These are phyloP conservation scores for Penicillium paradoxum DNA, from an alignment of 495 filamentous ascomycete genomes.

Conservation along the genomic window DNA sequence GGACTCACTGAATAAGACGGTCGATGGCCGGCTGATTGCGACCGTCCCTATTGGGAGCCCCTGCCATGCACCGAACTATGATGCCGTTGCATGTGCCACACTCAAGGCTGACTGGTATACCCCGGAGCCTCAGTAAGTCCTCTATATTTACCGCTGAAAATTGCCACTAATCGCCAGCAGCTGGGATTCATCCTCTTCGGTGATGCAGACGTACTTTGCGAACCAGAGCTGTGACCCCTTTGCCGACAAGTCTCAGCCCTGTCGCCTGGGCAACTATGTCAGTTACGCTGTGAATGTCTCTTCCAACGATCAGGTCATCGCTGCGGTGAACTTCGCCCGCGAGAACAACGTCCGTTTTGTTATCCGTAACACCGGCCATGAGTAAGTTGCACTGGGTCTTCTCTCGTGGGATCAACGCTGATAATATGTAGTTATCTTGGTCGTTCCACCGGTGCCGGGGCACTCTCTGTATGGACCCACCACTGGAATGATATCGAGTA, in stretches of 20 bases:
- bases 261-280: conserved; percentile 55
- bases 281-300: conserved; percentile 48
- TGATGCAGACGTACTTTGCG: conserved; percentile 41
- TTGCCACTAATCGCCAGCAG: conserved; percentile 9
- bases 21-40: conserved; percentile 37
- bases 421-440: conserved; percentile 41
- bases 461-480: conserved; percentile 56
- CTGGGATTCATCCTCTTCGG: conserved; percentile 33
- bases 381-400: conserved; percentile 23
- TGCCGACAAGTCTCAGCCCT: conserved; percentile 37
- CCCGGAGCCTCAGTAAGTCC: conserved; percentile 26
- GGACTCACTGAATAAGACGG: conserved; percentile 32
- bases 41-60: conserved; percentile 37
- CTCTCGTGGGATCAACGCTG: neutral
- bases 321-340: conserved; percentile 48
- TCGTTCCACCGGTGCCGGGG: conserved; percentile 54
- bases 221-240: conserved; percentile 56
- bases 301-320: conserved; percentile 28
- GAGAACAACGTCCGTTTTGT: conserved; percentile 58
- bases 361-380: conserved; percentile 61
- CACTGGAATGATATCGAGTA: conserved; percentile 45
- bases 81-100: conserved; percentile 25
- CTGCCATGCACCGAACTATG: conserved; percentile 41
- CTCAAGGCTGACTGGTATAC: conserved; percentile 21
- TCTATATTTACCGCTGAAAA: neutral